phyloP scores from a whole-genome alignment of 257 asterid species.

The Ilex aquifolium region DNA sequence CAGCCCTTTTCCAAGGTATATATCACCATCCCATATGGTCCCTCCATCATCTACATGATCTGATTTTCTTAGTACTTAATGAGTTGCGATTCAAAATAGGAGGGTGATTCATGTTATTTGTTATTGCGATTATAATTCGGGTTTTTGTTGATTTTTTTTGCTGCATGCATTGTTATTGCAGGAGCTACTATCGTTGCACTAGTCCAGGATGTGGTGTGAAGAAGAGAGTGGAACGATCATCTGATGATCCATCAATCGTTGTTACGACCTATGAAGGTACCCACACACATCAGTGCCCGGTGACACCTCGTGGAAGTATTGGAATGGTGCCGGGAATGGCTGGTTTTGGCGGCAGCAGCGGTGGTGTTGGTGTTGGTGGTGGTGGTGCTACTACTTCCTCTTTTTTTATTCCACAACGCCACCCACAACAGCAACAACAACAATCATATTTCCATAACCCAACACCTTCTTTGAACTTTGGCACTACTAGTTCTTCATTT shows the following conservation, averaged over 20 bases:
- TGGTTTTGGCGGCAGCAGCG: constrained; percentile 14
- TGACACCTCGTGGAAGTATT: constrained; percentile 43
- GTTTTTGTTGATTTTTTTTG: background rate
- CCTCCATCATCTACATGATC: no score
- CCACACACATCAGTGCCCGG: constrained; percentile 63
- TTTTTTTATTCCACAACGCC: constrained; percentile 21
- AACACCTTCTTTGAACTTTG: constrained; percentile 21
- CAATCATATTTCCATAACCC: constrained; percentile 36
- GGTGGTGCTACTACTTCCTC: constrained; percentile 4
- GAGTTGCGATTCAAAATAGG: no score
- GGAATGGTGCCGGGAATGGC: constrained; percentile 36
- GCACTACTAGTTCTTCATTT: constrained; percentile 8
- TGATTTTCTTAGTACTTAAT: no score
- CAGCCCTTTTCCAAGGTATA: constrained; percentile 92
- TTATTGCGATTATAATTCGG: no score
- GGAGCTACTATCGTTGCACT: constrained; percentile 97
- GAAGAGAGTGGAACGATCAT: constrained; percentile 82
- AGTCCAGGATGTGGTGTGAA: constrained; percentile 82
- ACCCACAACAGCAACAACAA: constrained; percentile 19
- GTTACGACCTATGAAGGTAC: constrained; percentile 92
- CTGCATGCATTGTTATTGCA: constrained; percentile 14
- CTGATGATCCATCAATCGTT: constrained; percentile 65
- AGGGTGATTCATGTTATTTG: no score
- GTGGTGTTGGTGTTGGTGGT: background rate
- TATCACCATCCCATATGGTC: background rate